Evolutionary conservation across 768 basidiomycete species (phyloP).

Genomic region (Bullera alba): DNA sequence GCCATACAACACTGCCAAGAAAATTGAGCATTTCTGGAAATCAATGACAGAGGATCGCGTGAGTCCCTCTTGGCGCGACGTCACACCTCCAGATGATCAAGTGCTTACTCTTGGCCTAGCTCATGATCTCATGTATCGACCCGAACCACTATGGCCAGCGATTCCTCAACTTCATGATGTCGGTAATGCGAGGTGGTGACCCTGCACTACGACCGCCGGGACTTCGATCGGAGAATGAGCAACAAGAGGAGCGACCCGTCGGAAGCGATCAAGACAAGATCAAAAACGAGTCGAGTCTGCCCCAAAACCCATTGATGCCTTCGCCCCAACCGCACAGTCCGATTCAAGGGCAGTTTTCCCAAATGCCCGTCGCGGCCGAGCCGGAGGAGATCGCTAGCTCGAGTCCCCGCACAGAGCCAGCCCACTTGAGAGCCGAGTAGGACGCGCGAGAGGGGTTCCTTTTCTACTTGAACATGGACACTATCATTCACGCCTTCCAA

Average conservation of each 20-base stretch:
- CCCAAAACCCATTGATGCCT: too few relatives aligned
- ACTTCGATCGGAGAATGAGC: conserved; percentile 5
- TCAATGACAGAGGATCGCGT: conserved; percentile 79
- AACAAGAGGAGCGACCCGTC: conserved; percentile 5
- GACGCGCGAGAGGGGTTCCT: too few relatives aligned
- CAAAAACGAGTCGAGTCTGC: conserved; percentile 36
- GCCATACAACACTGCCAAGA: conserved; percentile 71
- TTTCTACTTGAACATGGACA: too few relatives aligned
- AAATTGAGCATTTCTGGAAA: conserved; percentile 85
- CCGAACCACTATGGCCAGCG: conserved; percentile 80
- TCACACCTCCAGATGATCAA: neutral
- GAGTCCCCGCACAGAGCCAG: too few relatives aligned
- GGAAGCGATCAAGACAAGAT: conserved; percentile 1
- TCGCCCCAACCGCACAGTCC: too few relatives aligned
- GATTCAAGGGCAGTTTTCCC: too few relatives aligned
- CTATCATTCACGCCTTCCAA: too few relatives aligned
- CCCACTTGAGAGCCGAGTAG: too few relatives aligned
- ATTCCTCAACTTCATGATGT: conserved; percentile 53
- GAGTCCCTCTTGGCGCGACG: conserved; percentile 45
- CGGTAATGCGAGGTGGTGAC: conserved; percentile 44
- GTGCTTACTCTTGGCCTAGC: neutral
- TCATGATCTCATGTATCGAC: conserved; percentile 89
- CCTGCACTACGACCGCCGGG: conserved; percentile 26
- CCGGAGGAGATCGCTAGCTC: too few relatives aligned
- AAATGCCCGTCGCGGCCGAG: too few relatives aligned